A percentile compares a stretch with the other conserved stretches of the same genome.
Conservation (phyloP, 2,329 filamentous ascomycete species). For the Mycosphaerella sp. region DNA sequence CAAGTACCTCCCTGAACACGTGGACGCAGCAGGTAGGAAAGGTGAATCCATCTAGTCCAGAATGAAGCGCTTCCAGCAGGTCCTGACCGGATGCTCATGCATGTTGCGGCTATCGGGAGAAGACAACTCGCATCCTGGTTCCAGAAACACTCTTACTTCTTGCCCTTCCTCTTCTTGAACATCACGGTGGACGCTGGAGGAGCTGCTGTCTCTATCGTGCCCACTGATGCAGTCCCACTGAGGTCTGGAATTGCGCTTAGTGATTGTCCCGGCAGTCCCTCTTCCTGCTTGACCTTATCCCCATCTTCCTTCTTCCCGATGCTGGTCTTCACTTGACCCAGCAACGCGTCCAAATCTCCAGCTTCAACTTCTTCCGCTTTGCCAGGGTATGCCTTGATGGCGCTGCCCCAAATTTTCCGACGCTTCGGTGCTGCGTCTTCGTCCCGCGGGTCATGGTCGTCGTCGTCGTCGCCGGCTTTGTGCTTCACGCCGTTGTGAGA, state of each 20-base stretch:
- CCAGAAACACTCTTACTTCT: constrained; percentile 29
- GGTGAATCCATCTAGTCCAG: too few species aligned
- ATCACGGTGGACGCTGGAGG: constrained; percentile 50
- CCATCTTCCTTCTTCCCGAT: constrained; percentile 30
- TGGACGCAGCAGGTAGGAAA: too few species aligned
- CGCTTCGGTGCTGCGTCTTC: constrained; percentile 39
- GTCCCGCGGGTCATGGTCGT: constrained; percentile 53
- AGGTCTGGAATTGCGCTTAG: constrained; percentile 23
- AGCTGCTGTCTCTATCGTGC: constrained; percentile 20
- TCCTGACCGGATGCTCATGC: too few species aligned
- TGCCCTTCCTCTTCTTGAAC: constrained; percentile 70
- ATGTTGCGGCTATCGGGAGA: too few species aligned
- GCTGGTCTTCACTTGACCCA: constrained; percentile 34
- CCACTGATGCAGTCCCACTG: background rate
- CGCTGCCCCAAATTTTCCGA: constrained; percentile 42
- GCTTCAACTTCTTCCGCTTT: constrained; percentile 45
- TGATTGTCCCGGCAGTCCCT: constrained; percentile 29
- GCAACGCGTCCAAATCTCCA: constrained; percentile 57
- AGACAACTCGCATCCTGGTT: too few species aligned
- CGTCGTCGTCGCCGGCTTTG: constrained; percentile 55
- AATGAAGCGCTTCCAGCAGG: too few species aligned
- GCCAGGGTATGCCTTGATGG: constrained; percentile 42
- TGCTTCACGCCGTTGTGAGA: constrained; percentile 54
- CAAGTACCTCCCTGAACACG: too few species aligned
- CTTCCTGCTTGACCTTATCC: constrained; percentile 26